Evolutionary conservation across 192 early-diverging fungal genomes (phyloP), one percentile per base, ranked within the genome.

Genomic region (Gonapodya prolifera): DNA sequence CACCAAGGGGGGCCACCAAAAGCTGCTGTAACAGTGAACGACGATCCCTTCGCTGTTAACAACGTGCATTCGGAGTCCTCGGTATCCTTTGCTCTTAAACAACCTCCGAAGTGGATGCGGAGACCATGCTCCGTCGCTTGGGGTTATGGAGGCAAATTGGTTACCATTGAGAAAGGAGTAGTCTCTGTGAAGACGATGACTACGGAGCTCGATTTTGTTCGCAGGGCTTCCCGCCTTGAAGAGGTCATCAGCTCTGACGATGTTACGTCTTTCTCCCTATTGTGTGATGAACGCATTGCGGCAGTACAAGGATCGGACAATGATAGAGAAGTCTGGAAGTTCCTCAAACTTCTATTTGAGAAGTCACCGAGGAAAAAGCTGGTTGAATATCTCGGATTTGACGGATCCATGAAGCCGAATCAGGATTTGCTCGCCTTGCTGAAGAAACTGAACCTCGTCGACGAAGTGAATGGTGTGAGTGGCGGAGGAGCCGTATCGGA

Each of bases 81-180:
- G 33, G 84, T 85, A 0, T 82, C 89, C 1, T 85, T 94, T 77
- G 81, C 89, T 29, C 84, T 94, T 2, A 91, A 90, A 76, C 88
- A 92, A 35, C 93, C 98, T 69, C 97, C 97, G 76, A 96, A 96
- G 83, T 99, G 97, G 97, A 87, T 97, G 31, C 89, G 92, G 30
- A 85, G 95, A 0, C 96, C 96, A 29, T 91, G 91, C 0, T 95
- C 95, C 17, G 93, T 89, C 0, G 83, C 89, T 0, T 99, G 93
- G 87, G 92, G 92, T 1, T 98, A 95, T 79, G 96, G 96, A 78
- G 94, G 94, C 34, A 91, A 95, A 81, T 86, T 98, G 17, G 92
- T 94, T 28, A 83, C 82, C 71, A 96, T 98, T 80, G 84, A 87
- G 75, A 85, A 86, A 76, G 85, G 73, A 2, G 45, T 73, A 30